Percentiles rank a stretch among this genome's conserved stretches.
These are phyloP conservation scores for Aspergillus quadricinctus DNA, from an alignment of 2,329 filamentous ascomycete genomes.

Conservation along the genomic window DNA sequence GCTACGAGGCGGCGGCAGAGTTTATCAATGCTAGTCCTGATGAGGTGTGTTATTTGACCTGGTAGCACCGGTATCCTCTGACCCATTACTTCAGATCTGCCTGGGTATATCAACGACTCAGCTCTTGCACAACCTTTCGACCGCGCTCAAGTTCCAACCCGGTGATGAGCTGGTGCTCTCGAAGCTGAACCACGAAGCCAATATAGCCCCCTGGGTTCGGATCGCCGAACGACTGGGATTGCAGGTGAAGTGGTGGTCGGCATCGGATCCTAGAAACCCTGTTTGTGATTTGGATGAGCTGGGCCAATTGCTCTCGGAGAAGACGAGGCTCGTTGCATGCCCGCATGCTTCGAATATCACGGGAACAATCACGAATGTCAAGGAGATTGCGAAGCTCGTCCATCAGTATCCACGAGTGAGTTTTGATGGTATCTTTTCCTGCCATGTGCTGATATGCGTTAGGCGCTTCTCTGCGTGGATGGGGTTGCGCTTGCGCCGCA, in stretches of 20 bases:
- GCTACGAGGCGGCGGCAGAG: conserved; percentile 60
- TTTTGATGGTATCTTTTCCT: not conserved
- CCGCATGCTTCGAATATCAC: conserved; percentile 73
- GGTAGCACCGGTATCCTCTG: not conserved
- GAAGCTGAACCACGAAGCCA: conserved; percentile 71
- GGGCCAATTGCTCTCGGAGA: conserved; percentile 54
- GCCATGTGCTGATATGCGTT: not conserved
- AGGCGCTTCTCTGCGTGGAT: conserved; percentile 66
- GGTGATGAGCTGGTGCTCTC: conserved; percentile 68
- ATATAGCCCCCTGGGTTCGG: conserved; percentile 68
- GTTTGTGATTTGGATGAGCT: conserved; percentile 57
- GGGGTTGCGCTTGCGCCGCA: conserved; percentile 75
- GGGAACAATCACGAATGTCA: conserved; percentile 58
- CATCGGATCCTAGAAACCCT: conserved; percentile 49
- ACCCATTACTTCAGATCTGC: conserved; percentile 12
- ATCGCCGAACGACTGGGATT: conserved; percentile 60
- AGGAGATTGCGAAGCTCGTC: conserved; percentile 32
- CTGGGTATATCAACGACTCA: conserved; percentile 72
- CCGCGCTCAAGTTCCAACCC: conserved; percentile 48
- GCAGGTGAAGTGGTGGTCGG: conserved; percentile 66
- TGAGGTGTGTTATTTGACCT: conserved; percentile 49
- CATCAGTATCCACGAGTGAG: conserved; percentile 41
- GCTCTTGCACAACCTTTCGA: conserved; percentile 66
- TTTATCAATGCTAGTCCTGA: conserved; percentile 65
- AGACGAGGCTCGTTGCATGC: conserved; percentile 66